A percentile compares a stretch with the other conserved stretches of the same genome.
These are phyloP conservation scores for Trichoderma sp. DNA, from an alignment of 2,329 filamentous ascomycete species.

Conservation along the genomic window DNA sequence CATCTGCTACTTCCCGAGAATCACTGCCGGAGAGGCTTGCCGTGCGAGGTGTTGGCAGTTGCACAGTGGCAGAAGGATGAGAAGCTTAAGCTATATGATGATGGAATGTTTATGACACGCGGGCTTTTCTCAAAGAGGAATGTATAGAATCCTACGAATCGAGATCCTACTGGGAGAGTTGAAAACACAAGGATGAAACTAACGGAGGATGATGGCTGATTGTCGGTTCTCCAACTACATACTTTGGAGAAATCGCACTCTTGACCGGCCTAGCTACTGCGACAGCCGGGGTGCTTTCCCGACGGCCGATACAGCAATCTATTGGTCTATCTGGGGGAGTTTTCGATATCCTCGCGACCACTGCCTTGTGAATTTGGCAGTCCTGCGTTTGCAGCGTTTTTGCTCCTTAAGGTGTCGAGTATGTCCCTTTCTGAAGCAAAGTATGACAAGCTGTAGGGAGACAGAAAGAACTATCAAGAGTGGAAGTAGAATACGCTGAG, in stretches of 20 bases:
- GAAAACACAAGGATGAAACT: not conserved
- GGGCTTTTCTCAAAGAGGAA: slow-evolving; percentile 60
- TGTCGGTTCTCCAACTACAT: slow-evolving; percentile 67
- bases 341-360: slow-evolving; percentile 29
- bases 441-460: slow-evolving; percentile 63
- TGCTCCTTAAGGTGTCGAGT: slow-evolving; percentile 62
- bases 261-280: slow-evolving; percentile 65
- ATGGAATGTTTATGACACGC: slow-evolving; percentile 62
- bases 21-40: slow-evolving; percentile 51
- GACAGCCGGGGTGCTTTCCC: slow-evolving; percentile 57
- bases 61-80: slow-evolving; percentile 59
- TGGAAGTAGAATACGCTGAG: slow-evolving; percentile 67
- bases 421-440: slow-evolving; percentile 66
- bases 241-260: slow-evolving; percentile 68
- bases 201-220: not conserved
- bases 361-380: slow-evolving; percentile 51
- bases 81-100: slow-evolving; percentile 60
- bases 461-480: slow-evolving; percentile 62
- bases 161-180: not conserved
- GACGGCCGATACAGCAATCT: slow-evolving; percentile 52
- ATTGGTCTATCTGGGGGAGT: slow-evolving; percentile 52
- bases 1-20: slow-evolving; percentile 44
- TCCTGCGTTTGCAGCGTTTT: slow-evolving; percentile 61
- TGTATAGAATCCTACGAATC: slow-evolving; percentile 13
- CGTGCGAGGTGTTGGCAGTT: slow-evolving; percentile 61